Evolutionary conservation across 139 green algal species (phyloP), one percentile per base, ranked within the genome.

Genomic region (Asterochloris sp.): DNA sequence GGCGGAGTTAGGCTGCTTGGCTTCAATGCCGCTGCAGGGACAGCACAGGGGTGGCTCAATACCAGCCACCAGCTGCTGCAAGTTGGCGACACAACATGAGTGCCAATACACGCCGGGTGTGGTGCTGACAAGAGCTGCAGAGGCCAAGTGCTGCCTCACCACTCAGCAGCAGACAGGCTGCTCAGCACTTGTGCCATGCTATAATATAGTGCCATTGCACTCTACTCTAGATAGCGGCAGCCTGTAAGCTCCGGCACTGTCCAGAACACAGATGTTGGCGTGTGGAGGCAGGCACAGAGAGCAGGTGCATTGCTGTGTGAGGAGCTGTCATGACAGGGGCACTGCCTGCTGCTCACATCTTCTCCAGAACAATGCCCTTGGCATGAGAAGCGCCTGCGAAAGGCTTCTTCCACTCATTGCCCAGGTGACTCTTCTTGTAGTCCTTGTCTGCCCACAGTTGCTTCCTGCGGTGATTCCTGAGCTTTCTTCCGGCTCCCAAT

Each of bases 351-450:
- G 80, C 92, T 88, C 77, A 98, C 94, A 99, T 99, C 93, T 99
- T 99, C 91, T 99, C 97, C 76, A 99, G 90, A 79, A 99, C 97
- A 82, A 99, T 99, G 83, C 97, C 97, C 95, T 99, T 99, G 85
- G 97, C 93, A 91, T 99, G 97, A 15, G 97, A 99, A 79, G 94
- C 97, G 79, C 97, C 97, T 73, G 94, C 95, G 81, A 99, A 99
- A n/a, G 97, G 97, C 96, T 99, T 99, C 92, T 98, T 98, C 94
- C 95, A 99, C 93, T 99, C 96, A 62, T 92, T 97, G 84, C 97
- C 97, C 87, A 98, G 85, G 83, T 99, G 93, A 81, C 87, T 92
- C 92, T 98, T 99, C 90, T 99, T 99, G 94, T 98, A 99, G 90
- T 98, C 95, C 94, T 99, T 99, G 91, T 99, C 96, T 23, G 97